These are phyloP conservation scores for Coniochaeta sp. DNA, from an alignment of 2,329 filamentous ascomycete species.

Conservation along the genomic window DNA sequence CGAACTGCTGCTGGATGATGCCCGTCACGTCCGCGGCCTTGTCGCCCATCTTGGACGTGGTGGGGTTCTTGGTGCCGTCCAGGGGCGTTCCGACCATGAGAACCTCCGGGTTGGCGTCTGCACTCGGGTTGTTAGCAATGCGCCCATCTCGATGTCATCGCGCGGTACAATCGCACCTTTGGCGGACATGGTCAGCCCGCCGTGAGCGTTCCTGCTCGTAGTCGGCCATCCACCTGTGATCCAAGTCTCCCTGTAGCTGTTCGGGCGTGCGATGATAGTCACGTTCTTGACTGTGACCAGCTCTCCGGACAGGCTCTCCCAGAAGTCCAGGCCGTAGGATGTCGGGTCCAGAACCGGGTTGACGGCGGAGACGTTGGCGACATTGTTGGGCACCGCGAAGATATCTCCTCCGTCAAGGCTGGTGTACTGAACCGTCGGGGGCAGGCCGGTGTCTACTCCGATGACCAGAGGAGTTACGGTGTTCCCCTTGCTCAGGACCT, in stretches of 20 bases:
- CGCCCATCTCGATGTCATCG: background rate
- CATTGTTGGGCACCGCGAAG: constrained; percentile 57
- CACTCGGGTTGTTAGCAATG: background rate
- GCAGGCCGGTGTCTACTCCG: constrained; percentile 46
- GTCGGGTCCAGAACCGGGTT: constrained; percentile 57
- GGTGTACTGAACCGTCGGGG: constrained; percentile 55
- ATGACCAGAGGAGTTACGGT: constrained; percentile 51
- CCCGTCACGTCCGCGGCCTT: constrained; percentile 59
- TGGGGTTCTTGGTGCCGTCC: constrained; percentile 55
- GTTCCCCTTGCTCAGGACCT: constrained; percentile 45
- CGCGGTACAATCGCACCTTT: constrained; percentile 27
- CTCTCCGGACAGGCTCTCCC: constrained; percentile 63
- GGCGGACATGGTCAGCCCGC: constrained; percentile 56
- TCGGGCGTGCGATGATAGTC: constrained; percentile 52
- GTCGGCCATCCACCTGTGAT: constrained; percentile 60
- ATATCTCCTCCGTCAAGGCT: constrained; percentile 58
- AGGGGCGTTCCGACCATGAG: constrained; percentile 59
- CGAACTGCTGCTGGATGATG: constrained; percentile 57
- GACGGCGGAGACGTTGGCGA: constrained; percentile 43
- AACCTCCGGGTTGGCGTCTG: constrained; percentile 62
- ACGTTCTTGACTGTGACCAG: constrained; percentile 56
- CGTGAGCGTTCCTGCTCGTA: constrained; percentile 54
- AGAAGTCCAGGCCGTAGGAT: constrained; percentile 64
- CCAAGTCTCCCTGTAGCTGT: constrained; percentile 62
- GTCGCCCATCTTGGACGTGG: constrained; percentile 57